Evolutionary conservation across 345 rosid genomes (phyloP).

Genomic region (Cardamine occulta): DNA sequence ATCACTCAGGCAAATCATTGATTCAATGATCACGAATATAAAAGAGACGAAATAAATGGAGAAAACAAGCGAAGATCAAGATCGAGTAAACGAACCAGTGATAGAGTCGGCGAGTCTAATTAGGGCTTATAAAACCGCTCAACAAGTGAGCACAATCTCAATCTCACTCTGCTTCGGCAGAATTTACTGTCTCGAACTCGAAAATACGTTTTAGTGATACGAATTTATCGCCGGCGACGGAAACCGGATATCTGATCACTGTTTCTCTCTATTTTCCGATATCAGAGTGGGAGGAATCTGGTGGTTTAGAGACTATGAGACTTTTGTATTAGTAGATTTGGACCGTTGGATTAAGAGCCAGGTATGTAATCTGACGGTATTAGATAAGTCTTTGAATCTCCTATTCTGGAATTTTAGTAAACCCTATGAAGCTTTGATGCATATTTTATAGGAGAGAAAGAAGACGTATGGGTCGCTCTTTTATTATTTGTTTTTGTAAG

Average conservation of each 20-base stretch:
- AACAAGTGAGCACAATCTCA: background rate
- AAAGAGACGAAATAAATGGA: background rate
- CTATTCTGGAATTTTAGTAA: too few relatives aligned
- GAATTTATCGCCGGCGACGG: background rate
- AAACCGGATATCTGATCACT: background rate
- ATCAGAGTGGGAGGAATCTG: background rate
- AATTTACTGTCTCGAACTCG: background rate
- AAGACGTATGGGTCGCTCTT: too few relatives aligned
- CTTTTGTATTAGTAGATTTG: background rate
- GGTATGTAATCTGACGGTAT: background rate
- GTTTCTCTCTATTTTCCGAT: background rate
- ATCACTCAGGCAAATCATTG: too few relatives aligned
- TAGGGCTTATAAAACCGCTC: background rate
- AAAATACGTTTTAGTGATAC: background rate
- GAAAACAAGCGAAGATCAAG: background rate
- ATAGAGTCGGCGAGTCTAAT: background rate
- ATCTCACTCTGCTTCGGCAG: background rate
- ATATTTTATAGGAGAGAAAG: too few relatives aligned
- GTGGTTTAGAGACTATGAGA: background rate
- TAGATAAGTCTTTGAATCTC: background rate
- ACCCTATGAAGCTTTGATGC: too few relatives aligned
- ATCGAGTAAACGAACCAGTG: constrained; percentile 8
- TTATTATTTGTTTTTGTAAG: too few relatives aligned
- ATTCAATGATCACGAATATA: background rate
- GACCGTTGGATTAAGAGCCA: background rate